Evolutionary conservation across 768 basidiomycete genomes (phyloP).

Genomic region (Tricholoma hemisulphureum): DNA sequence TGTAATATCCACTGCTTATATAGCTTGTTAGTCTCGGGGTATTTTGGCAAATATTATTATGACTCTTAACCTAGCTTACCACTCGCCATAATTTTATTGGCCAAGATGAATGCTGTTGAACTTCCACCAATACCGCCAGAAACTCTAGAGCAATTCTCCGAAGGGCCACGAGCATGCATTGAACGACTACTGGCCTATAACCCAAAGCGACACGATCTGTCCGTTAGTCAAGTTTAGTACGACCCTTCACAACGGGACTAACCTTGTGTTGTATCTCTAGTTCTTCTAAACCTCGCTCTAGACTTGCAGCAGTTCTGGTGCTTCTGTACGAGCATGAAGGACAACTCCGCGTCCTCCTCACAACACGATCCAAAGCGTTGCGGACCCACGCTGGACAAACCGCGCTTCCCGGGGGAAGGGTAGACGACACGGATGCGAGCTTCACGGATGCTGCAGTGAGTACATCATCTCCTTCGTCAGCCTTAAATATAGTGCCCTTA

Average conservation of each 20-base stretch:
- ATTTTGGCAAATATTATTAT: background rate
- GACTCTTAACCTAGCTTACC: too few species aligned
- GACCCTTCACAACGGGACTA: slow-evolving; percentile 13
- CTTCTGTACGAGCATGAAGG: slow-evolving; percentile 73
- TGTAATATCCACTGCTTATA: too few species aligned
- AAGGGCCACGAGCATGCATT: slow-evolving; percentile 33
- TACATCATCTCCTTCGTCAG: background rate
- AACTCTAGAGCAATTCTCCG: slow-evolving; percentile 24
- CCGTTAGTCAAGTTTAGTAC: slow-evolving; percentile 34
- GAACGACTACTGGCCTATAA: slow-evolving; percentile 36
- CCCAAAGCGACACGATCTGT: slow-evolving; percentile 49
- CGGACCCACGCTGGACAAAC: slow-evolving; percentile 80
- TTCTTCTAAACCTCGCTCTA: slow-evolving; percentile 34
- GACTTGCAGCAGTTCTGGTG: slow-evolving; percentile 75
- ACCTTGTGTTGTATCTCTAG: slow-evolving; percentile 20
- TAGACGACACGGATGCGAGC: slow-evolving; percentile 62
- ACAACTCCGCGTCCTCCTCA: slow-evolving; percentile 72
- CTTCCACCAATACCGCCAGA: slow-evolving; percentile 17
- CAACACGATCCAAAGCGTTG: slow-evolving; percentile 77
- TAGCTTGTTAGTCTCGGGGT: background rate
- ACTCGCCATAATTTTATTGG: too few species aligned
- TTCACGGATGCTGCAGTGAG: slow-evolving; percentile 71
- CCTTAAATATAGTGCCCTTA: background rate
- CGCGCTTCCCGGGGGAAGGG: slow-evolving; percentile 80
- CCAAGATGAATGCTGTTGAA: background rate